Percentiles rank a stretch among this genome's conserved stretches.
These are phyloP conservation scores for Porodaedalea pini DNA, from an alignment of 1,284 basidiomycete species.

Conservation along the genomic window DNA sequence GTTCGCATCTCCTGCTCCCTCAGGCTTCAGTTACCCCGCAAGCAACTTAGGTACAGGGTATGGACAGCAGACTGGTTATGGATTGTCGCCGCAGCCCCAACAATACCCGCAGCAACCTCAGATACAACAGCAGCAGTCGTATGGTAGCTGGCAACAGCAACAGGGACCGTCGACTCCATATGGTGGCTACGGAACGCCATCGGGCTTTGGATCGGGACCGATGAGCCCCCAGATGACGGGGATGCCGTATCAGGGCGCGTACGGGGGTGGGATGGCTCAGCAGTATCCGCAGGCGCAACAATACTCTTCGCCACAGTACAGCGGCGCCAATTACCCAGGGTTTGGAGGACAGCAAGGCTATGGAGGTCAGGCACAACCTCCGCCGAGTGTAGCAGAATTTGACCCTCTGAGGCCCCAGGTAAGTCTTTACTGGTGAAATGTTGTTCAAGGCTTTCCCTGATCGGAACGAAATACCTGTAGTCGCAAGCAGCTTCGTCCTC, in stretches of 20 bases:
- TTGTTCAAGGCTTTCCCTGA: conserved; percentile 43
- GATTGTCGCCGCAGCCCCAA: conserved; percentile 23
- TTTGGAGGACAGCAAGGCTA: conserved; percentile 13
- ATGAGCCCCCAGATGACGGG: conserved; percentile 36
- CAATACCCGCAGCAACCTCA: conserved; percentile 17
- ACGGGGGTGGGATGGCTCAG: conserved; percentile 27
- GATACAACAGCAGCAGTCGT: conserved; percentile 17
- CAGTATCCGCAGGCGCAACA: conserved; percentile 30
- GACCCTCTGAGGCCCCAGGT: conserved; percentile 20
- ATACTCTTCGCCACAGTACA: conserved; percentile 17
- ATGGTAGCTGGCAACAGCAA: conserved; percentile 15
- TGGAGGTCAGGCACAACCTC: conserved; percentile 19
- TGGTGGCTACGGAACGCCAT: conserved; percentile 38
- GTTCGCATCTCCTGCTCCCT: conserved; percentile 14
- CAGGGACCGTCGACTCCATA: conserved; percentile 23
- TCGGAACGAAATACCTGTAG: conserved; percentile 49
- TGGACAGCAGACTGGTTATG: conserved; percentile 30
- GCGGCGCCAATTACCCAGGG: conserved; percentile 19
- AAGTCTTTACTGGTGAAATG: conserved; percentile 33
- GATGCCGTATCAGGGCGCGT: conserved; percentile 33
- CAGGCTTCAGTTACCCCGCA: conserved; percentile 16
- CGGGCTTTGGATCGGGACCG: conserved; percentile 5
- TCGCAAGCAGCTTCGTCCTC: conserved; percentile 24
- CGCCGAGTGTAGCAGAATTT: conserved; percentile 23
- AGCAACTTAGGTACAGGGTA: conserved; percentile 22